These are phyloP conservation scores for Chaetomium sp. DNA, from an alignment of 2,329 filamentous ascomycete species.

Conservation along the genomic window DNA sequence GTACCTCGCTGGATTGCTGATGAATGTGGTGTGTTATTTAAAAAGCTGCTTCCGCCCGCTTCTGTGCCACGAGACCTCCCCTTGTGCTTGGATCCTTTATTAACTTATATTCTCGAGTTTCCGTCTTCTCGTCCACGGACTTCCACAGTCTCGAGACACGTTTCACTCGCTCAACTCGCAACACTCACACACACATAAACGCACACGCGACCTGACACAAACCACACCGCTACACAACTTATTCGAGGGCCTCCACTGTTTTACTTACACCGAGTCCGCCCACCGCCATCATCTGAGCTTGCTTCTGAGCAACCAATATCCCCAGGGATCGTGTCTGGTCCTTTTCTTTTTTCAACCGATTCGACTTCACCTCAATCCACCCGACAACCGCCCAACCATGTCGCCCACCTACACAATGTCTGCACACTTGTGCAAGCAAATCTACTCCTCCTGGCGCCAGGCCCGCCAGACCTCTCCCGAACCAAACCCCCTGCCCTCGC, in stretches of 20 bases:
- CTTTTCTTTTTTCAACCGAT: neutral
- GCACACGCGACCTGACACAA: neutral
- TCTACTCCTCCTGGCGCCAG: constrained; percentile 53
- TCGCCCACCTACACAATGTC: constrained; percentile 56
- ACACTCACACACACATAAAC: neutral
- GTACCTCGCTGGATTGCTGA: neutral
- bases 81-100: neutral
- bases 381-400: constrained; percentile 33
- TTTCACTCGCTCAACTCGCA: neutral
- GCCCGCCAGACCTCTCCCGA: constrained; percentile 37
- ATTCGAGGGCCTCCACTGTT: too few relatives aligned
- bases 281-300: neutral
- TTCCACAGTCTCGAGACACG: neutral
- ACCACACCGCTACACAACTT: too few relatives aligned
- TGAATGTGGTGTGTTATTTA: neutral
- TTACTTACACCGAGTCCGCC: constrained; percentile 9
- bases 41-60: constrained; percentile 3
- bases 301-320: neutral
- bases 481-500: constrained; percentile 25
- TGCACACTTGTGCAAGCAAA: constrained; percentile 54
- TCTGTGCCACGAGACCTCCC: neutral
- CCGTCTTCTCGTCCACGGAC: neutral
- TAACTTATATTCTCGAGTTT: neutral
- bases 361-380: neutral
- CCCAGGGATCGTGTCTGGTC: too few relatives aligned